Base-by-base conservation (phyloP, 768 basidiomycete genomes). In the Phanerodontia chrysosporium region DNA sequence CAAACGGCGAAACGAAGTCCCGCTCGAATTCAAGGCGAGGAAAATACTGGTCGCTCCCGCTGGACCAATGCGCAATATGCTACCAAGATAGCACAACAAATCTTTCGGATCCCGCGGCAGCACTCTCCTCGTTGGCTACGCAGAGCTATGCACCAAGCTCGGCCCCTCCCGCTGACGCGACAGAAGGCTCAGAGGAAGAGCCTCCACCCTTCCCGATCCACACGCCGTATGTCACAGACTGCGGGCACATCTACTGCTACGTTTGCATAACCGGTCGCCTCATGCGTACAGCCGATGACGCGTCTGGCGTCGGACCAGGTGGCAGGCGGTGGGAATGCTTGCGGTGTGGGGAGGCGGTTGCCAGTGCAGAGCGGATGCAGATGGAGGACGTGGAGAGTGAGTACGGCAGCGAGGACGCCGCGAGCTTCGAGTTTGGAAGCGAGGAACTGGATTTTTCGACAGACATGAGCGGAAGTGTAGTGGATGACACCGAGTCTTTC, bases 191-290 rank as follows among this genome's bases (percentile, higher is more conserved):
- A 6, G 77, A 75, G 35, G 72, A 72, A 24, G 78, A 78, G 55
- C 78, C 82, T 24, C 81, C 85, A 3, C 64, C 78, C 30, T 77
- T 84, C 66, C 89, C 92, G 2, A 83, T 96, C 61, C 80, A 88
- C 66, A 88, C 85, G 45, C 87, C 95, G 0, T 98, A 96, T 68
- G 74, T 88, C 51, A 85, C 93, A 32, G 86, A 87, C 29, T 95
- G 91, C 62, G 87, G 84, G 7, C 93, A 97, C 68, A 70, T 83
- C 14, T 99, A 95, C 74, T 98, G 97, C 73, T 99, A 98, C 71
- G 87, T 89, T 65, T 99, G 97, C 73, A 79, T 98, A 44, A 83
- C 92, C 14, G 90, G 91, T 67, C 84, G 86, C 61, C 82, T 98
- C 76, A 80, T 92, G 66, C 84, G 81, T 35, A 80, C 81, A 5